Base-by-base conservation (phyloP, 345 rosid genomes). In the Lagerstroemia speciosa region DNA sequence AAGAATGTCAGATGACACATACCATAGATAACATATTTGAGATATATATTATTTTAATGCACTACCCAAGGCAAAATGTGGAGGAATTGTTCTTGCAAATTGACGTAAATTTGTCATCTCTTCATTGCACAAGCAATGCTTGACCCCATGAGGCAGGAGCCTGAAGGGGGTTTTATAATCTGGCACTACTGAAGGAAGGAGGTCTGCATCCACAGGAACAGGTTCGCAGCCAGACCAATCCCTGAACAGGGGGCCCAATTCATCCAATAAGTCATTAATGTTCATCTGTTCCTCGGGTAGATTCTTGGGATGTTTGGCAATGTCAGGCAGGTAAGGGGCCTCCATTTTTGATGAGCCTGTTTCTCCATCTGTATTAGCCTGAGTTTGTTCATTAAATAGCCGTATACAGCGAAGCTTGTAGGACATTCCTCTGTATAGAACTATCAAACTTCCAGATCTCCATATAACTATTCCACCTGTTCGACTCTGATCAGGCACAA, bases 361-460 rank as follows among this genome's bases (percentile, higher is more conserved):
- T 5, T 64, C 74, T 71, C 67, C 78, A 20, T 10, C 17, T 64
- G 64, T 72, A 41, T 62, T 79, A 3, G 62, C 69, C 74, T 77
- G 77, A 62, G 75, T 77, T 68, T 81, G 81, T 74, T 86, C 74
- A 8, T 73, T 76, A 73, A 78, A 86, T 26, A 83, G 83, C 66
- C 81, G 88, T 36, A 89, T 91, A 77, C 96, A 90, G 48, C 74
- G 84, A 70, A 90, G 83, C 72, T 83, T 82, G 76, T 93, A 93
- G 61, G 81, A 57, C 78, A 87, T 82, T 76, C 98, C 98, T 76
- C 98, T 78, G 81, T 82, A 93, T 68, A 90, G 73, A 32, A 87
- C 98, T n/a, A 93, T 76, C 7, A 93, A 89, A 78, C 96, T 84
- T 58, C 98, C 98, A 40, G 98, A 89, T 81, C 98, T 90, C 97